Evolutionary conservation across 371 early-diverging fungal species (phyloP), one percentile per base, ranked within the genome.

Genomic region (Mucor ambiguus): DNA sequence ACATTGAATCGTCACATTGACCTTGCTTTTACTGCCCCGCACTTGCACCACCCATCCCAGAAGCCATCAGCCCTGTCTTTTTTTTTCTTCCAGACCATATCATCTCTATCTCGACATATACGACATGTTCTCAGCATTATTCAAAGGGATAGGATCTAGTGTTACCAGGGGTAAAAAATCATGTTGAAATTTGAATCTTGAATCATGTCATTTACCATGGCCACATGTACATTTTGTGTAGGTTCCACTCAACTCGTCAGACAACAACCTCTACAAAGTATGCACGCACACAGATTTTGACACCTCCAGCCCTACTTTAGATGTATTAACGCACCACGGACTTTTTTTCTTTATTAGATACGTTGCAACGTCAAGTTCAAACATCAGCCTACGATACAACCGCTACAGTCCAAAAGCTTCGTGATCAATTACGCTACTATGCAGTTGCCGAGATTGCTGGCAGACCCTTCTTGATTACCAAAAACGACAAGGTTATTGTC

Each of bases 391-490:
- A 32, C 49, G 71, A 66, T 28, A 35, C 63, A 33, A 16, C 59
- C 60, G 37, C 58, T 44, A 10, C 57, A 28, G 18, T 81, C 59
- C 68, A 70, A 44, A 79, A 78, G 64, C 80, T 89, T 52, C 84
- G 88, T 38, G 79, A 84, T 28, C 88, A 88, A 63, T 73, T 84
- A 41, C 84, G 83, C 33, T 84, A 90, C 77, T 94, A 90, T 74
- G 97, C 97, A 16, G 91, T 95, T 38, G 92, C 94, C 29, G 94
- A 95, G 68, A 89, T 98, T 73, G 90, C 93, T 54, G 90, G 90
- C 60, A 90, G 95, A 33, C 95, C 93, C 11, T 95, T 89, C 78
- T 86, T 94, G 61, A 92, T 97, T 28, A 89, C 93, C 33, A 80
- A 89, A 68, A 90, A 94, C 76, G 98, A 98, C 75, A 85, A 95